A percentile compares a stretch with the other conserved stretches of the same genome.
These are phyloP conservation scores for Apiotrichum gracile DNA, from an alignment of 1,284 basidiomycete species.

Conservation along the genomic window DNA sequence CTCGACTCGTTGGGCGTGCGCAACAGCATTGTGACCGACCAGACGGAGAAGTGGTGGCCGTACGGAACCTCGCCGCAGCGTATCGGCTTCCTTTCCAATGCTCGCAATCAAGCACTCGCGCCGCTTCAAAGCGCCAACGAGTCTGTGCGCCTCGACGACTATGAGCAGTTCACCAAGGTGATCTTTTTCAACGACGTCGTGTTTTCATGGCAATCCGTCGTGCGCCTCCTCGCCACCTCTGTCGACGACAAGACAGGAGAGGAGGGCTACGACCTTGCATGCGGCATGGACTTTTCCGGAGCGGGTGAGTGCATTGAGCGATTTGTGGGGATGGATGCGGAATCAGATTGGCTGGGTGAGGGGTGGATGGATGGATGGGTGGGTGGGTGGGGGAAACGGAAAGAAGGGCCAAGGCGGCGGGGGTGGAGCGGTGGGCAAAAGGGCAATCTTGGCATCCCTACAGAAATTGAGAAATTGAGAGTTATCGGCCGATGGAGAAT, in stretches of 20 bases:
- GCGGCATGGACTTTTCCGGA: constrained; percentile 53
- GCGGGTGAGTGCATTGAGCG: constrained; percentile 45
- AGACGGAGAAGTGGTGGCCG: constrained; percentile 35
- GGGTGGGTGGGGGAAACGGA: too few relatives aligned
- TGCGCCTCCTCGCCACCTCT: constrained; percentile 52
- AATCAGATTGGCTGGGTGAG: neutral
- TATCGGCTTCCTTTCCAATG: constrained; percentile 50
- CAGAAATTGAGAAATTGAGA: too few relatives aligned
- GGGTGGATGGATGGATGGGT: neutral
- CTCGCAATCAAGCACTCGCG: constrained; percentile 52
- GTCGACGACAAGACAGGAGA: constrained; percentile 13
- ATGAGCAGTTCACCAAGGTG: constrained; percentile 49
- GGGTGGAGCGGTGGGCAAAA: neutral
- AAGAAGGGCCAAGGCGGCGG: neutral
- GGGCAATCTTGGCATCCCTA: neutral
- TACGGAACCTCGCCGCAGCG: constrained; percentile 47
- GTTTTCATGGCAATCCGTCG: constrained; percentile 50
- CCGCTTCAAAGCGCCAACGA: constrained; percentile 36
- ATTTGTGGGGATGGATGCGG: too few relatives aligned
- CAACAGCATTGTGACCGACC: constrained; percentile 44
- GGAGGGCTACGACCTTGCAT: constrained; percentile 53
- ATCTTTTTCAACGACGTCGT: constrained; percentile 55
- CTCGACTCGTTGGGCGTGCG: constrained; percentile 40
- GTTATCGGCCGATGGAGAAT: too few relatives aligned
- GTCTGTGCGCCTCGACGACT: constrained; percentile 32